Percentiles rank a stretch among this genome's conserved stretches.
Conservation (phyloP, 2,329 filamentous ascomycete genomes). For the Penicillium sp. region DNA sequence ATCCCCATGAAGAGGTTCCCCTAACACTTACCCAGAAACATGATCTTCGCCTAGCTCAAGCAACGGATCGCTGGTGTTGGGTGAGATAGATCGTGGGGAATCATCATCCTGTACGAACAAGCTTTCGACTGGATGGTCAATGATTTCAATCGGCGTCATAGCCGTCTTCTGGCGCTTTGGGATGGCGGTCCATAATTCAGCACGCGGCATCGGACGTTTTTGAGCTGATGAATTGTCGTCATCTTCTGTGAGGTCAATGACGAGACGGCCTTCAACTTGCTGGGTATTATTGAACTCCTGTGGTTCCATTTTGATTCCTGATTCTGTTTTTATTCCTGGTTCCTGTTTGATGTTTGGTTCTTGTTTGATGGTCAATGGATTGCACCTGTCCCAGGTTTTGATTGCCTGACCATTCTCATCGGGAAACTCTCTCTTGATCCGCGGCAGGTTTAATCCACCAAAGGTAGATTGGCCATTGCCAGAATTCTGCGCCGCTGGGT, state of each 20-base stretch:
- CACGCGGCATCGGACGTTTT: background rate
- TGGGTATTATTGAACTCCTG: background rate
- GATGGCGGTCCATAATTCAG: background rate
- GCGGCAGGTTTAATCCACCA: too few species aligned
- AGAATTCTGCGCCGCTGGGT: background rate
- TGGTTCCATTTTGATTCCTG: background rate
- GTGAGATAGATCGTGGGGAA: background rate
- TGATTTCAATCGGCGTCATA: background rate
- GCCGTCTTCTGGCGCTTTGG: background rate
- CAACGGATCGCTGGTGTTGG: too few species aligned
- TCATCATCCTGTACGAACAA: background rate
- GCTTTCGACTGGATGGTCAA: background rate
- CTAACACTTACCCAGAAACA: background rate
- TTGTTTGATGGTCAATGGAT: background rate
- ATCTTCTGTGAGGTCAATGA: background rate
- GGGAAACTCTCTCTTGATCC: background rate
- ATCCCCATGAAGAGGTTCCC: too few species aligned
- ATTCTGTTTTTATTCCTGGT: background rate
- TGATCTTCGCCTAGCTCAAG: background rate
- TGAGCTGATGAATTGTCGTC: background rate
- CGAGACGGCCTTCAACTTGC: background rate
- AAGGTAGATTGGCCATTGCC: background rate
- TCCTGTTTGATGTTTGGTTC: background rate
- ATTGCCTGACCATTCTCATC: background rate
- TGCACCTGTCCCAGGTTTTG: background rate